Evolutionary conservation across 805 yeast genomes (phyloP), one percentile per base, ranked within the genome.

Genomic region (Lachancea waltii): DNA sequence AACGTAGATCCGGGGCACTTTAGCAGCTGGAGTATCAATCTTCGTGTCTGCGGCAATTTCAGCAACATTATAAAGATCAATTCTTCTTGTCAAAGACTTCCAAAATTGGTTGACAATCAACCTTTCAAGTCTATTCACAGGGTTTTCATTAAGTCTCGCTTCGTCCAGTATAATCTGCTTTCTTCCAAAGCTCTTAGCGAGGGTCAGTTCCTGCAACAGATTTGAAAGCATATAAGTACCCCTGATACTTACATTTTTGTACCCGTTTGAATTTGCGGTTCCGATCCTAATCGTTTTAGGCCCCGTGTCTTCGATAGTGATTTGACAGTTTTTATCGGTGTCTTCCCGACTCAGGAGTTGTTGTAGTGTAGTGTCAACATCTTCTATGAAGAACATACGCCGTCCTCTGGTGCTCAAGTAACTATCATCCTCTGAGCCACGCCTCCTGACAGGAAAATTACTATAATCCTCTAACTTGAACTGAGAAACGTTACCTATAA

Each of bases 221-320:
- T 89, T 89, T 0, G 92, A 80, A 34, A 87, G 64, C 89, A 83
- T 83, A 54, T 87, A 87, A 0, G 95, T 87, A 3, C 97, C 97
- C 42, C 95, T 66, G 40, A 87, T 71, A 43, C 80, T 84, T 38
- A 73, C 73, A 48, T 75, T 79, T 26, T 75, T 79, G 63, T 63
- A 85, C 1, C 96, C 97, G 51, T 79, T 76, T 3, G 95, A 85
- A 54, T 84, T 83, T 25, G 80, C 85, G 2, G 97, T 85, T 7
- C 92, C 92, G 10, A 85, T 66, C 49, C 75, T 73, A 42, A 84
- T 64, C n/a, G 80, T 85, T 55, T 84, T 84, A 3, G 94, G 92
- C 1, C 94, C 94, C 2, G 75, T 74, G 53, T 85, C 94, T 50
- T 84, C 94, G 34, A 84, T 78, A 6, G 95, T 84, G 54, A 84